Evolutionary conservation across 345 rosid genomes (phyloP), one percentile per base, ranked within the genome.

Genomic region (Isatis tinctoria): DNA sequence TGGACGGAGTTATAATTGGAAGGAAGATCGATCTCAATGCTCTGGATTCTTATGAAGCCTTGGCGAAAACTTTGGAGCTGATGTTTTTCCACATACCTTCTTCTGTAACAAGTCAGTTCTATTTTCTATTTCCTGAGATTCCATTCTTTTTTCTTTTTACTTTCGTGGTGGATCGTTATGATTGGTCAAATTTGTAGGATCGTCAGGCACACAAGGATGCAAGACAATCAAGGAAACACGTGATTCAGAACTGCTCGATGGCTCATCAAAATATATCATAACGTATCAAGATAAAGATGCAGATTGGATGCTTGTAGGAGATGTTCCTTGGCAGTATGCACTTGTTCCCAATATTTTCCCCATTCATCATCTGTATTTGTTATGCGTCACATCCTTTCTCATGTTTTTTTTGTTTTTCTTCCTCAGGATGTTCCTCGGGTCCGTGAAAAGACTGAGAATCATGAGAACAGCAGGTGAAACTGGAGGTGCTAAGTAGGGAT

Each of bases 301-400:
- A 52, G 98, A 94, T 79, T 94, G 97, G 97, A 91, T 94, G 97
- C 97, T 94, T 47, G 91, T 88, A 51, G 98, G 98, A 68, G 98
- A 90, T 82, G 97, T 91, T 72, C 98, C 98, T 39, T 94, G 98
- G 98, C 82, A 80, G 98, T 91, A 87, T 18, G 86, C 11, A 77
- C 45, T 49, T 26, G 2, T 8, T 4, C 51, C 24, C 40, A 6
- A 4, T 13, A 28, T 18, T 28, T 28, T 39, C 35, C 8, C 26
- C 5, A 13, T 60, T 24, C 43, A 16, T 53, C 43, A 18, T 67
- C n/a, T 60, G 30, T 36, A 26, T 69, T 41, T 69, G 26, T 44
- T 43, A 43, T 69, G 11, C 17, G 9, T 39, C 32, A 9, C 24
- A 30, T 35, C 20, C 12, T 36, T 70, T 30, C 20, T 66, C 44